A percentile compares a stretch with the other conserved stretches of the same genome.
phyloP scores from a whole-genome alignment of 768 basidiomycete genomes.

The Hemileccinum impolitum region DNA sequence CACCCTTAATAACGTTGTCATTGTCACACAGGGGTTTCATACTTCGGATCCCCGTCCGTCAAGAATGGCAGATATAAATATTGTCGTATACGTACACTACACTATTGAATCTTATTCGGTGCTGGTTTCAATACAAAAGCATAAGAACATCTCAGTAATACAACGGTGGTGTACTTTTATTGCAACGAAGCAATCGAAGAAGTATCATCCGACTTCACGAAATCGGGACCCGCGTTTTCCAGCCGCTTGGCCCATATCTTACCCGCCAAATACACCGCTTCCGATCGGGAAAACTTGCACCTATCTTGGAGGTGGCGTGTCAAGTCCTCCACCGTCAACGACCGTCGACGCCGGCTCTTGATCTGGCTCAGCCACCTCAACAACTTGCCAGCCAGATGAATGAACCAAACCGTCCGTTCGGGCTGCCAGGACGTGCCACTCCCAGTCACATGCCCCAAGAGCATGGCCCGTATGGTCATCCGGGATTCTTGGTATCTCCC shows the following conservation, averaged over 20 bases:
- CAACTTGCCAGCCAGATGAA: slow-evolving; percentile 20
- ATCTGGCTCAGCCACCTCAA: slow-evolving; percentile 19
- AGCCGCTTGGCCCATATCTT: slow-evolving; percentile 24
- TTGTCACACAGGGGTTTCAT: slow-evolving; percentile 1
- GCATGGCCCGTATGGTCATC: slow-evolving; percentile 19
- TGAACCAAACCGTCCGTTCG: slow-evolving; percentile 24
- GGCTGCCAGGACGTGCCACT: slow-evolving; percentile 16
- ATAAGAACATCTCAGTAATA: not conserved
- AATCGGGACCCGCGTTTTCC: slow-evolving; percentile 20
- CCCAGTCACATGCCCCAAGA: slow-evolving; percentile 17
- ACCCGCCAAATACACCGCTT: slow-evolving; percentile 20
- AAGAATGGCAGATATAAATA: slow-evolving; percentile 1
- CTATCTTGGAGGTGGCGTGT: slow-evolving; percentile 20
- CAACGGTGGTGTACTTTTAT: not conserved
- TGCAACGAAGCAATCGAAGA: slow-evolving; percentile 11
- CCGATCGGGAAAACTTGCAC: slow-evolving; percentile 21
- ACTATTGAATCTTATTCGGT: not conserved
- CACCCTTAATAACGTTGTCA: too few species aligned
- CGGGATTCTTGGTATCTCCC: slow-evolving; percentile 35
- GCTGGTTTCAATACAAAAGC: slow-evolving; percentile 5
- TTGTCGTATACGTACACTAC: not conserved
- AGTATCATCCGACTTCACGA: slow-evolving; percentile 20
- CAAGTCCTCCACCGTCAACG: slow-evolving; percentile 19
- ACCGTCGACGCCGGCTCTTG: slow-evolving; percentile 7
- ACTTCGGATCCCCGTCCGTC: slow-evolving; percentile 1